Base-by-base conservation (phyloP, 1,284 basidiomycete species). In the Ceratobasidium sp. region DNA sequence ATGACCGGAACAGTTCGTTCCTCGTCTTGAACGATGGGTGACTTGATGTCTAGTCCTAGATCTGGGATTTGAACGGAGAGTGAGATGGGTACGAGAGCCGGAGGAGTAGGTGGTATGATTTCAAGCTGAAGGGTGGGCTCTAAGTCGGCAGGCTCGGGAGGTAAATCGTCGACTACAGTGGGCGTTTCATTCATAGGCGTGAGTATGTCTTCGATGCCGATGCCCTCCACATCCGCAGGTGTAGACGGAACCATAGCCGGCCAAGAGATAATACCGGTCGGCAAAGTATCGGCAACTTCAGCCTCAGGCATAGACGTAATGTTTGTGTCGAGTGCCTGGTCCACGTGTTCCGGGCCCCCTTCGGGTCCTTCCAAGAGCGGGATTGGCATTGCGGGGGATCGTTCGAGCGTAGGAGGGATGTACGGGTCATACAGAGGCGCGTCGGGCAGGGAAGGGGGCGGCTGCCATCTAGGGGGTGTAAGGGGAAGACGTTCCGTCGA, bases 301-400 rank as follows among this genome's bases (percentile, higher is more conserved):
- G 33, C 58, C 18, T n/a, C 44, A 40, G 20, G 33, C 33, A 53
- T 49, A 42, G 58, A 60, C 70, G 42, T 56, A 5, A 51, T 53
- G 13, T 28, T 61, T 56, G 56, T 18, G 28, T 28, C 20, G 10
- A 9, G 42, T 51, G 44, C 72, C 23, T 33, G 10, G 28, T 26
- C 26, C 72, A 46, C 72, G 72, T 75, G 72, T 53, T 42, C 61
- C 46, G 60, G 39, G 49, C 40, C 46, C 33, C 20, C 72, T 51
- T 64, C 61, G 42, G 42, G 26, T 15, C 39, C 69, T 26, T 72
- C 69, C 51, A 46, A 44, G 10, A 75, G 60, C 6, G 33, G n/a
- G 15, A 66, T 61, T 3, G 56, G 42, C 20, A 28, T 39, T 64
- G 61, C 20, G 61, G 61, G 61, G 61, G 61, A 64, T 64, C 61